phyloP scores from a whole-genome alignment of 176 grass and related monocot genomes.

The Carex myosuroides region DNA sequence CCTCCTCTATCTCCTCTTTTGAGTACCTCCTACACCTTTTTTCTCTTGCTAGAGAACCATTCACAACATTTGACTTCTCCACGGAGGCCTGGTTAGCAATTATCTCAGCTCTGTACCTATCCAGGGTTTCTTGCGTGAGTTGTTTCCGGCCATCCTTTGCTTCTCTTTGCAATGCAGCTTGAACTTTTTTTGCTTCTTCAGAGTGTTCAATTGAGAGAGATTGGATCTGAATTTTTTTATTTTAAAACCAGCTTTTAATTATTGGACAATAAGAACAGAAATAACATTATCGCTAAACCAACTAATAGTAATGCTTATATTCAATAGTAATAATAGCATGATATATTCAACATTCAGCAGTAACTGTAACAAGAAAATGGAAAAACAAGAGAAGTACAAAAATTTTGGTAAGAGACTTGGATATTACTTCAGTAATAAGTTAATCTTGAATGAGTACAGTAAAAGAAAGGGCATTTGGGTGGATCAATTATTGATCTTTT shows the following conservation, averaged over 20 bases:
- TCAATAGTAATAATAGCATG: neutral
- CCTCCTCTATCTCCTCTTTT: constrained; percentile 75
- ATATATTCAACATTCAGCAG: neutral
- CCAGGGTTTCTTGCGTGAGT: constrained; percentile 25
- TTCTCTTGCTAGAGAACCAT: constrained; percentile 37
- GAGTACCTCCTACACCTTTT: constrained; percentile 84
- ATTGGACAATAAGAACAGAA: neutral
- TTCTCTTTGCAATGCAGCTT: constrained; percentile 47
- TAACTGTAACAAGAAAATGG: neutral
- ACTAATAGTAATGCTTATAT: neutral
- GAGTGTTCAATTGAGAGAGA: constrained; percentile 45
- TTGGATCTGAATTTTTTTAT: constrained; percentile 34
- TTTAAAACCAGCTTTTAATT: neutral
- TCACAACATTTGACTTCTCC: constrained; percentile 44
- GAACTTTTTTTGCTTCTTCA: constrained; percentile 40
- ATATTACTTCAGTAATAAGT: neutral
- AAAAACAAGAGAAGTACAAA: neutral
- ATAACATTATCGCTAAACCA: neutral
- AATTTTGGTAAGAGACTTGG: neutral
- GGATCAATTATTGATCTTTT: neutral
- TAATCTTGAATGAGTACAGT: neutral
- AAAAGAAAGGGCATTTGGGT: neutral
- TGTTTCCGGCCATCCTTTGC: constrained; percentile 36
- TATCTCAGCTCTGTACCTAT: constrained; percentile 31
- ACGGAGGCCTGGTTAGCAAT: constrained; percentile 29